A percentile compares a stretch with the other conserved stretches of the same genome.
Conservation (phyloP, 73 alveolate genomes). For the Durusdinium trenchii region DNA sequence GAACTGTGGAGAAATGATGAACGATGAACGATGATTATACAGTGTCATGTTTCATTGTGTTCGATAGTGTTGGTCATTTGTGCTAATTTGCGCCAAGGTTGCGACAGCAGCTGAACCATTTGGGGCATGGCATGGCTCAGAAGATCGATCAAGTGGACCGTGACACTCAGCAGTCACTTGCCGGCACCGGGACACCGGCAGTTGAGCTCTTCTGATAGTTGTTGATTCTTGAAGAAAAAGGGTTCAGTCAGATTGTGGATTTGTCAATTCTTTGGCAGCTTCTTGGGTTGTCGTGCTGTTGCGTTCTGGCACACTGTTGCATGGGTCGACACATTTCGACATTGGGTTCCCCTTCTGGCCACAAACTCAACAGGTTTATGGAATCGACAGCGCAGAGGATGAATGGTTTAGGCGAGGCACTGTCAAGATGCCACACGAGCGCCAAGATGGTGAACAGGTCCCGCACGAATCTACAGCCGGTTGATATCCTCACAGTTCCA, state of each 20-base stretch:
- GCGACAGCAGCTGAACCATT: slow-evolving; percentile 44
- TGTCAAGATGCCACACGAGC: too few relatives aligned
- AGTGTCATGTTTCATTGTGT: too few relatives aligned
- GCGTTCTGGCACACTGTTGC: too few relatives aligned
- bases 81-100: slow-evolving; percentile 5
- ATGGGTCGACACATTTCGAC: too few relatives aligned
- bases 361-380: slow-evolving; percentile 55
- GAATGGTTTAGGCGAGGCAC: slow-evolving; percentile 23
- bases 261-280: not conserved
- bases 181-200: not conserved
- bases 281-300: too few relatives aligned
- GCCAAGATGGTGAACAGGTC: too few relatives aligned
- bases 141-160: slow-evolving; percentile 83
- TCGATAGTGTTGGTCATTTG: too few relatives aligned
- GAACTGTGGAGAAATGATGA: too few relatives aligned
- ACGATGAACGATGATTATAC: too few relatives aligned
- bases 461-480: too few relatives aligned
- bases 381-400: slow-evolving; percentile 66
- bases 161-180: slow-evolving; percentile 37
- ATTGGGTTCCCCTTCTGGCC: too few relatives aligned
- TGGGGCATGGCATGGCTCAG: slow-evolving; percentile 93
- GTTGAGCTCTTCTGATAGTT: not conserved
- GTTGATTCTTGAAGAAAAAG: not conserved
- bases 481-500: too few relatives aligned
- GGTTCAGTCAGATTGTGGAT: not conserved